phyloP scores from a whole-genome alignment of 805 yeast genomes.

The Barnettozyma salicaria region DNA sequence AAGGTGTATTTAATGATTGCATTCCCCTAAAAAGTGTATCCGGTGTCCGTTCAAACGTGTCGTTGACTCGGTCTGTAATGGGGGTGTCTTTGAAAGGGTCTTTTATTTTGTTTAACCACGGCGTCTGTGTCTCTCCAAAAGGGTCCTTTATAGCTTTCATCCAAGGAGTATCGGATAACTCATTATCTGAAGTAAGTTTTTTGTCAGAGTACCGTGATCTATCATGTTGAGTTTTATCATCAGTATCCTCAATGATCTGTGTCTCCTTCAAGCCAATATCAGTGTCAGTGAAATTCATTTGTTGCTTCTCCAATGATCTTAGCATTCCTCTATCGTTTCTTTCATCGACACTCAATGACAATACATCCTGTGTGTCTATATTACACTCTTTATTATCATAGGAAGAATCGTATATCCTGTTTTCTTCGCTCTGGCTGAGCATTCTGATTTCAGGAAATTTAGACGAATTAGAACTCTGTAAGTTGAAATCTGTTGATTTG shows the following conservation, averaged over 20 bases:
- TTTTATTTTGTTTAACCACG: slow-evolving; percentile 22
- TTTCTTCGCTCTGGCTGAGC: slow-evolving; percentile 19
- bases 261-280: not conserved
- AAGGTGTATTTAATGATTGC: slow-evolving; percentile 3
- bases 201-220: too few relatives aligned
- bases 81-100: slow-evolving; percentile 32
- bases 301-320: not conserved
- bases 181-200: too few relatives aligned
- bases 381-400: slow-evolving; percentile 16
- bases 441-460: slow-evolving; percentile 11
- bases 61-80: slow-evolving; percentile 4
- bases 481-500: slow-evolving; percentile 4
- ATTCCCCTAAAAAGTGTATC: slow-evolving; percentile 2
- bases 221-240: slow-evolving; percentile 1
- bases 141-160: slow-evolving; percentile 5
- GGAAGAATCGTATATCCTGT: slow-evolving; percentile 23
- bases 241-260: not conserved
- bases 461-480: slow-evolving; percentile 8
- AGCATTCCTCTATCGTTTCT: not conserved
- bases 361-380: slow-evolving; percentile 18
- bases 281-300: slow-evolving; percentile 2
- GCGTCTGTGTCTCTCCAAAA: slow-evolving; percentile 9
- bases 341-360: too few relatives aligned
- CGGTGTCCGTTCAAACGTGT: slow-evolving; percentile 18
- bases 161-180: not conserved